These are phyloP conservation scores for Cladosporium velox DNA, from an alignment of 2,329 filamentous ascomycete genomes.

Conservation along the genomic window DNA sequence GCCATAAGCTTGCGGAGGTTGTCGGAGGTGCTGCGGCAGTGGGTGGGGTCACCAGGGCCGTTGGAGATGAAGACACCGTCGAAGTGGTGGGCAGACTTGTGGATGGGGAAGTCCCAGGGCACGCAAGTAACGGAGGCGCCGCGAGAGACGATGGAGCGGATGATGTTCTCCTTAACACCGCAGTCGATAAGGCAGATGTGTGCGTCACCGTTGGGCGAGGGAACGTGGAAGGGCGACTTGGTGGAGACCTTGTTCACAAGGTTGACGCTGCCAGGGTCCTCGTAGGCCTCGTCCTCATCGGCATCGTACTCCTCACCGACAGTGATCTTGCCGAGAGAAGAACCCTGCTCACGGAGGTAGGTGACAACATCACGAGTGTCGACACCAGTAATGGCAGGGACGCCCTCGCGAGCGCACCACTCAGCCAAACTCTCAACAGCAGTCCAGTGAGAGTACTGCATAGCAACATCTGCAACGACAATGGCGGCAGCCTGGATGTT, in stretches of 20 bases:
- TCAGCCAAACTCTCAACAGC: conserved; percentile 89
- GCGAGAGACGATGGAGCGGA: conserved; percentile 87
- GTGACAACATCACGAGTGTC: conserved; percentile 97
- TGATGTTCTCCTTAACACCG: conserved; percentile 99
- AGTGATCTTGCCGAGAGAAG: conserved; percentile 89
- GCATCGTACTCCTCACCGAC: conserved; percentile 98
- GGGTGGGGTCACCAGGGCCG: conserved; percentile 94
- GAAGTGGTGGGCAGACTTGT: conserved; percentile 97
- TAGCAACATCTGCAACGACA: conserved; percentile 90
- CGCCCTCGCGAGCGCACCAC: conserved; percentile 95
- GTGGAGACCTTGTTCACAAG: conserved; percentile 94
- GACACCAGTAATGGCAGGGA: conserved; percentile 93
- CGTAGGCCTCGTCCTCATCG: conserved; percentile 93
- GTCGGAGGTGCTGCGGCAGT: conserved; percentile 92
- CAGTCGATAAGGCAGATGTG: conserved; percentile 97
- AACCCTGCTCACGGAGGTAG: conserved; percentile 91
- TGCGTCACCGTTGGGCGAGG: conserved; percentile 76
- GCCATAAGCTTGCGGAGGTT: conserved; percentile 90
- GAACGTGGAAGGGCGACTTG: conserved; percentile 95
- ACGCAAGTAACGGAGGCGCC: conserved; percentile 92
- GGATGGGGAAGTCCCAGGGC: conserved; percentile 95
- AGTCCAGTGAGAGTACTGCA: conserved; percentile 97
- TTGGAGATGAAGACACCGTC: conserved; percentile 99
- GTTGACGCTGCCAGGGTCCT: conserved; percentile 96
- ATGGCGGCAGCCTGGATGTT: conserved; percentile 96